Percentiles rank a stretch among this genome's conserved stretches.
Conservation (phyloP, 371 early-diverging fungal genomes). For the Circinella umbellata region DNA sequence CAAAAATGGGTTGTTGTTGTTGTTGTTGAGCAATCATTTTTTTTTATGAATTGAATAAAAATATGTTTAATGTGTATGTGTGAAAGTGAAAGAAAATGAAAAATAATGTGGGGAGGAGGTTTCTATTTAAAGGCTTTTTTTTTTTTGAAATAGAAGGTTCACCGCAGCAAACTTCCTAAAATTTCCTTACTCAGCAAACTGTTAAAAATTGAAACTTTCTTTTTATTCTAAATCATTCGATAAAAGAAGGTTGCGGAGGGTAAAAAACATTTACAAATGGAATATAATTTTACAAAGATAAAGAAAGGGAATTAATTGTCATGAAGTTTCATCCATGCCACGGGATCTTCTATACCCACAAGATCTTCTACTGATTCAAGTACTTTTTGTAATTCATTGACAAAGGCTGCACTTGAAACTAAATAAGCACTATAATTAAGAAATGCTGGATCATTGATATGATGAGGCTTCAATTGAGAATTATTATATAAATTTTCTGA, state of each 20-base stretch:
- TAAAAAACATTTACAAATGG: too few species aligned
- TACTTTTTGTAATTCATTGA: constrained; percentile 36
- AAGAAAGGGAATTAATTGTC: too few species aligned
- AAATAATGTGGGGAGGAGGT: too few species aligned
- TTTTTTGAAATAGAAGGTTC: too few species aligned
- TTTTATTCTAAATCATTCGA: too few species aligned
- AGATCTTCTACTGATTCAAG: constrained; percentile 30
- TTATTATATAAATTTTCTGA: constrained; percentile 26
- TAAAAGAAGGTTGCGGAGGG: too few species aligned
- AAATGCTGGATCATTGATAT: constrained; percentile 32
- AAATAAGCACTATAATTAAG: constrained; percentile 37
- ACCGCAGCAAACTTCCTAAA: too few species aligned
- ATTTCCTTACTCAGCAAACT: too few species aligned
- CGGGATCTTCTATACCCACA: constrained; percentile 48
- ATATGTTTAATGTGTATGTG: background rate
- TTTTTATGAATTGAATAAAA: background rate
- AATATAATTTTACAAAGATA: too few species aligned
- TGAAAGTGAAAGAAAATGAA: too few species aligned
- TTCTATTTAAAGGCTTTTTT: too few species aligned
- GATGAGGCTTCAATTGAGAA: constrained; percentile 23
- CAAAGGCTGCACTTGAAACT: constrained; percentile 37
- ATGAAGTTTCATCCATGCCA: constrained; percentile 32
- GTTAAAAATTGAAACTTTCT: too few species aligned
- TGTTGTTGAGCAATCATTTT: background rate
- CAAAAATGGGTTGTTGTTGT: background rate